A percentile compares a stretch with the other conserved stretches of the same genome.
These are phyloP conservation scores for Lodderomyces orthopsilosis DNA, from an alignment of 1,139 yeast species.

Conservation along the genomic window DNA sequence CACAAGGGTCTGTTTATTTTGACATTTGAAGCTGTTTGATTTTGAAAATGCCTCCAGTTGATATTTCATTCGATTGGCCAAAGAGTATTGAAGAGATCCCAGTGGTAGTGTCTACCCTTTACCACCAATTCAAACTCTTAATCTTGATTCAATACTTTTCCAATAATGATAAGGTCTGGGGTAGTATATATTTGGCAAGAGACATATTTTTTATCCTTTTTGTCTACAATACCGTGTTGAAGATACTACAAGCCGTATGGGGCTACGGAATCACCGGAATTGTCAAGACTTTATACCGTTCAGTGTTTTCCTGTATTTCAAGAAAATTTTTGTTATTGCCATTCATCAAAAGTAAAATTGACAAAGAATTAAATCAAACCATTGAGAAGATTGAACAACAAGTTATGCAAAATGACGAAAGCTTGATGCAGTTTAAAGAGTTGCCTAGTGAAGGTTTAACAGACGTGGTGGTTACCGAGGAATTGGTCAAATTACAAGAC, in stretches of 20 bases:
- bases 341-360: slow-evolving; percentile 53
- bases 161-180: slow-evolving; percentile 12
- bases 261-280: slow-evolving; percentile 43
- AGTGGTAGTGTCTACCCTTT: not conserved
- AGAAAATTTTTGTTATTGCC: slow-evolving; percentile 48
- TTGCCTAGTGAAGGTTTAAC: slow-evolving; percentile 61
- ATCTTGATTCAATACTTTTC: slow-evolving; percentile 6
- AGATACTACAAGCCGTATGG: slow-evolving; percentile 15
- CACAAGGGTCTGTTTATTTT: not conserved
- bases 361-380: slow-evolving; percentile 53
- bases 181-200: slow-evolving; percentile 19
- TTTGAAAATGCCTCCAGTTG: slow-evolving; percentile 3
- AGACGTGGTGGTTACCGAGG: slow-evolving; percentile 38
- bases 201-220: slow-evolving; percentile 26
- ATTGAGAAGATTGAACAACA: slow-evolving; percentile 50
- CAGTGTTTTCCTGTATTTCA: slow-evolving; percentile 20
- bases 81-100: slow-evolving; percentile 5
- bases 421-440: slow-evolving; percentile 43
- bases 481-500: slow-evolving; percentile 47
- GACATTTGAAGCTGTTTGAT: too few species aligned
- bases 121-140: slow-evolving; percentile 2
- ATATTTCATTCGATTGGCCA: slow-evolving; percentile 4
- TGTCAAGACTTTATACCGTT: slow-evolving; percentile 13
- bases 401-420: slow-evolving; percentile 51
- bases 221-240: slow-evolving; percentile 14